Conservation (phyloP, 2,329 filamentous ascomycete species). For the Colletotrichum horii region DNA sequence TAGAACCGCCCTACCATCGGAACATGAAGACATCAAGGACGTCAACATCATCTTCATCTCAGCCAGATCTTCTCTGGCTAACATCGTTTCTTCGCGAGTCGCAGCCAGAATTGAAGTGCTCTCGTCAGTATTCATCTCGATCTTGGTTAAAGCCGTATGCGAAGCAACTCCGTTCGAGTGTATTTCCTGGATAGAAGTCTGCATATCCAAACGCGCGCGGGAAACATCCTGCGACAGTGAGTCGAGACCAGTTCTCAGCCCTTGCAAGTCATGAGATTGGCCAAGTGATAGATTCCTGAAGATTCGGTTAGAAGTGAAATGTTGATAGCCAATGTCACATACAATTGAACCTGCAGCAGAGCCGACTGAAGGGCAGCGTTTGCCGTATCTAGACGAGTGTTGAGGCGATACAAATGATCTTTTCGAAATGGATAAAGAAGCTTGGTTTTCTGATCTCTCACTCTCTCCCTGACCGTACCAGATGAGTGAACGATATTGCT, state of each 20-base stretch:
- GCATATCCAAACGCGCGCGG: not conserved
- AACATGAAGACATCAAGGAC: not conserved
- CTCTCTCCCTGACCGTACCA: not conserved
- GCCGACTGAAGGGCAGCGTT: not conserved
- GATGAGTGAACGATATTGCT: not conserved
- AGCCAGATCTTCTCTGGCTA: not conserved
- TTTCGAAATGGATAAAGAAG: not conserved
- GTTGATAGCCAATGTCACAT: not conserved
- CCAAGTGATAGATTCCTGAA: not conserved
- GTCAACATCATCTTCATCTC: not conserved
- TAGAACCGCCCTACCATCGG: not conserved
- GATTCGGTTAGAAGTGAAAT: not conserved
- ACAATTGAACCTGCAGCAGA: not conserved
- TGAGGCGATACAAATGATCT: not conserved
- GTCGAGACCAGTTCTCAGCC: not conserved
- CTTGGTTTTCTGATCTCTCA: not conserved
- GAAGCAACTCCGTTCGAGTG: too few species aligned
- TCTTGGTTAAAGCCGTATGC: too few species aligned
- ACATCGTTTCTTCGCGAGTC: not conserved
- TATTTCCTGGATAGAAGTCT: not conserved
- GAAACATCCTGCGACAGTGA: not conserved
- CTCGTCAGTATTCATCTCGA: too few species aligned
- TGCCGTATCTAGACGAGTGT: not conserved
- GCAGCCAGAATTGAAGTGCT: too few species aligned
- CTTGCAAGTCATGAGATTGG: not conserved